phyloP scores from a whole-genome alignment of 805 yeast species.

The Suhomyces kilbournensis region DNA sequence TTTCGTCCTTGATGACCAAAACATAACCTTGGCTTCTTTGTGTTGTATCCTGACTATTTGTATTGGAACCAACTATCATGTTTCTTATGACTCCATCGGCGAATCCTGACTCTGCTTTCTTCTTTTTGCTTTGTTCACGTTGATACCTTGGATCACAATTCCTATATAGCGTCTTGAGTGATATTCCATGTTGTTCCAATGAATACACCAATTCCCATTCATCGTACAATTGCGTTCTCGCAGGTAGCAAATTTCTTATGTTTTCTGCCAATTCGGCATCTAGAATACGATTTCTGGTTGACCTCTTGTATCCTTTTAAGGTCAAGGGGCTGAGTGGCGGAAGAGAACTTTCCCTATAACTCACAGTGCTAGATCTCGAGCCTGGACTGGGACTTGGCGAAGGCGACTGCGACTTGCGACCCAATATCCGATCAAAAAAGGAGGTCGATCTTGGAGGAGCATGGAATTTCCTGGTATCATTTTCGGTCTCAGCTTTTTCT shows the following conservation, averaged over 20 bases:
- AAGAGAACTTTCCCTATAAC: conserved; percentile 7
- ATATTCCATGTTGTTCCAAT: conserved; percentile 90
- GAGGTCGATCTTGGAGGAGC: conserved; percentile 3
- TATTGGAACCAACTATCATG: conserved; percentile 19
- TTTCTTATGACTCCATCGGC: conserved; percentile 32
- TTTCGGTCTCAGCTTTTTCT: not conserved
- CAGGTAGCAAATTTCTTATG: conserved; percentile 68
- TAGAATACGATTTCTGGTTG: conserved; percentile 59
- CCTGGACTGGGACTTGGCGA: not conserved
- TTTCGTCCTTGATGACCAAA: conserved; percentile 63
- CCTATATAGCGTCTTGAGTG: conserved; percentile 73
- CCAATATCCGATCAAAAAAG: conserved; percentile 10
- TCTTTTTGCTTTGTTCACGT: conserved; percentile 17
- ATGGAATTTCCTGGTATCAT: not conserved
- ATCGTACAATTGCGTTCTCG: conserved; percentile 72
- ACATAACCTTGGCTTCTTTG: conserved; percentile 64
- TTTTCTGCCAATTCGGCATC: conserved; percentile 68
- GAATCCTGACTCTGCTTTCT: conserved; percentile 27
- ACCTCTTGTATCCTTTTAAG: conserved; percentile 57
- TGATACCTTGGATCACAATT: conserved; percentile 46
- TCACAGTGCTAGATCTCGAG: not conserved
- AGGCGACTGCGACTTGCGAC: conserved; percentile 5
- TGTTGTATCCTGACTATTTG: conserved; percentile 11
- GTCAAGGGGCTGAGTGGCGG: conserved; percentile 55
- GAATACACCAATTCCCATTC: conserved; percentile 79